Conservation (phyloP, 495 filamentous ascomycete genomes). For the Aspergillus leporis region DNA sequence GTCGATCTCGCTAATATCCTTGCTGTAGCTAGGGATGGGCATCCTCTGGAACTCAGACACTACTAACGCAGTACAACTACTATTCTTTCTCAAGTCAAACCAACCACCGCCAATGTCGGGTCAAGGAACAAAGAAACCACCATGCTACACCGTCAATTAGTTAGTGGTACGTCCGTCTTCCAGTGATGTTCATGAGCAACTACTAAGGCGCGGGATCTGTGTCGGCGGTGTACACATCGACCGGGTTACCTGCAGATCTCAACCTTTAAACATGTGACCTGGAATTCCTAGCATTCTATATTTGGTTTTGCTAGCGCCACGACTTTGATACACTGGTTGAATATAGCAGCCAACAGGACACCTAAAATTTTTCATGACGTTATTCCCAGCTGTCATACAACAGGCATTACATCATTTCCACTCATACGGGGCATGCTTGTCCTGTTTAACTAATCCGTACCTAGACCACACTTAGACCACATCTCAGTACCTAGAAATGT, state of each 20-base stretch:
- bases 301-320: neutral
- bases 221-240: neutral
- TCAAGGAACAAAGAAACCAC: neutral
- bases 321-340: neutral
- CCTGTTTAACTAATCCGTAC: neutral
- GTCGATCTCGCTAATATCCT: neutral
- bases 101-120: no score
- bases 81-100: neutral
- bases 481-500: no score
- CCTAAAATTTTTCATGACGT: neutral
- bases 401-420: neutral
- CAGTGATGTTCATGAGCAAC: neutral
- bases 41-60: neutral
- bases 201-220: neutral
- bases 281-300: conserved; percentile 1
- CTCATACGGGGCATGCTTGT: neutral
- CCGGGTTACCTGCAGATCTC: neutral
- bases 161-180: neutral
- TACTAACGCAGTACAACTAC: neutral
- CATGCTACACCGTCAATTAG: neutral
- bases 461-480: no score
- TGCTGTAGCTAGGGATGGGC: neutral
- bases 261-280: neutral
- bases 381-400: neutral
- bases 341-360: neutral